phyloP scores from a whole-genome alignment of 805 yeast species.

The Pichia manshurica region DNA sequence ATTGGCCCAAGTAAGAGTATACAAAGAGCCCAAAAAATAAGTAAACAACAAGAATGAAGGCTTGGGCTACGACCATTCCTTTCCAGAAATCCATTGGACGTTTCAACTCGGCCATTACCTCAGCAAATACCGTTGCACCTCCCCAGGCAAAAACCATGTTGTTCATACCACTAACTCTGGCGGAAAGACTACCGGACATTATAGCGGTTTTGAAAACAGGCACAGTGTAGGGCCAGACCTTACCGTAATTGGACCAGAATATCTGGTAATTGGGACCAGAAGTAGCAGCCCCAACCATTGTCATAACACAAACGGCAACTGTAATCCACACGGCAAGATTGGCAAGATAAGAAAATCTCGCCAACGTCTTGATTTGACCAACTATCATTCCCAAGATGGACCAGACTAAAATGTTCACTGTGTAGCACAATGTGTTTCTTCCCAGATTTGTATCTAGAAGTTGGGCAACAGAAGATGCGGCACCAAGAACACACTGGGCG shows the following conservation, averaged over 20 bases:
- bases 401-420: conserved; percentile 39
- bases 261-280: conserved; percentile 32
- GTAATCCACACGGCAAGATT: conserved; percentile 43
- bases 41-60: conserved; percentile 36
- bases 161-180: conserved; percentile 18
- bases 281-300: conserved; percentile 38
- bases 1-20: conserved; percentile 43
- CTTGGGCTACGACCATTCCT: conserved; percentile 40
- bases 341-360: conserved; percentile 37
- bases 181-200: conserved; percentile 23
- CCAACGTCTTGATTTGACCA: conserved; percentile 39
- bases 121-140: conserved; percentile 43
- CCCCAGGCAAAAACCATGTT: conserved; percentile 40
- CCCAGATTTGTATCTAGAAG: too few species aligned
- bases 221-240: conserved; percentile 14
- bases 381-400: conserved; percentile 37
- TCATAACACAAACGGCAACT: conserved; percentile 37
- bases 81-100: conserved; percentile 44
- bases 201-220: conserved; percentile 25
- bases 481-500: conserved; percentile 39
- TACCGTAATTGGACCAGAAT: conserved; percentile 18
- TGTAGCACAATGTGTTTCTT: conserved; percentile 30
- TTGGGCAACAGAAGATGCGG: conserved; percentile 21
- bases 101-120: conserved; percentile 43
- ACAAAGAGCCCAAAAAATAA: conserved; percentile 39